These are phyloP conservation scores for Cylindrodendrum hubeiense DNA, from an alignment of 2,329 filamentous ascomycete species.

Conservation along the genomic window DNA sequence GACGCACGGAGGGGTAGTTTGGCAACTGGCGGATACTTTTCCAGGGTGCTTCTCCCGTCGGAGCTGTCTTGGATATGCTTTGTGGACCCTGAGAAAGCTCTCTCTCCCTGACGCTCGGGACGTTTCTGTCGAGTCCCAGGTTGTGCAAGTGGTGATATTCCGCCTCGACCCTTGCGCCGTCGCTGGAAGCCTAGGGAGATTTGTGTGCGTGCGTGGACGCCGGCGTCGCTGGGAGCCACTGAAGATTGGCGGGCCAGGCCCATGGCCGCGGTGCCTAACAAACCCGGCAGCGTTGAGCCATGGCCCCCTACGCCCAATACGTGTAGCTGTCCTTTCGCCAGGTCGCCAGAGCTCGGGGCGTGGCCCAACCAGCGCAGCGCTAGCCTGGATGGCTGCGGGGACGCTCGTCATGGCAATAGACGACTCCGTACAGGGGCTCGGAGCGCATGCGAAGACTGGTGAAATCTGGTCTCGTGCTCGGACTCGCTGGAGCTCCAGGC, in stretches of 20 bases:
- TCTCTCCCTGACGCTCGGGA: neutral
- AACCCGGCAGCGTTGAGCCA: no score
- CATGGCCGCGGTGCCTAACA: no score
- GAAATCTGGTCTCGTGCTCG: conserved; percentile 29
- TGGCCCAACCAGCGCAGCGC: neutral
- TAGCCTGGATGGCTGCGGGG: conserved; percentile 9
- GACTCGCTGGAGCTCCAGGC: neutral
- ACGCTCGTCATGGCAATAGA: conserved; percentile 12
- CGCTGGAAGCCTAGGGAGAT: neutral
- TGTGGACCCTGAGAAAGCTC: neutral
- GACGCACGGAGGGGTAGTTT: neutral
- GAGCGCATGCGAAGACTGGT: conserved; percentile 2
- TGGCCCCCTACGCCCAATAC: no score
- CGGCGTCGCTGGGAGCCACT: no score
- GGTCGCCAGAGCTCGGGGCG: no score
- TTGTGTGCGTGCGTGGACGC: neutral
- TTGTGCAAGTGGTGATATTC: conserved; percentile 8
- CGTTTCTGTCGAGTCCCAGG: conserved; percentile 3
- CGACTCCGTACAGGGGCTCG: conserved; percentile 11
- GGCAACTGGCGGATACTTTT: neutral
- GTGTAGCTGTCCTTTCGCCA: no score
- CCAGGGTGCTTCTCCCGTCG: neutral
- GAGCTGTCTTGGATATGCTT: neutral
- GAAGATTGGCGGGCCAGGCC: no score
- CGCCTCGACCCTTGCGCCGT: neutral